Base-by-base conservation (phyloP, 371 early-diverging fungal genomes). In the Lichtheimia corymbifera region DNA sequence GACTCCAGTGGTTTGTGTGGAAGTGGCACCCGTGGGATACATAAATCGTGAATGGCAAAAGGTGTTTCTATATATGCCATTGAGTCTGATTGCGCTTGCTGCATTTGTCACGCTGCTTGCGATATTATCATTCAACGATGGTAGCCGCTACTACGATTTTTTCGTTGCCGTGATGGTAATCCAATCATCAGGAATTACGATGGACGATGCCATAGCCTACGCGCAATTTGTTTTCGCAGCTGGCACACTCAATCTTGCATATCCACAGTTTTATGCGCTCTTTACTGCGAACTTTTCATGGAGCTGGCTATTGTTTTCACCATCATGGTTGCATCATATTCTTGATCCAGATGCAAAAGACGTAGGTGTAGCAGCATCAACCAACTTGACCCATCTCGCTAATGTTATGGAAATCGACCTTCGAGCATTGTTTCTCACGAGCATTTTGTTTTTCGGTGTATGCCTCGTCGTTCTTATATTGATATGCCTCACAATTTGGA, bases 171-270 rank as follows among this genome's bases (percentile, higher is more conserved):
- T 73, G 0, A 60, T 83, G 53, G 72, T 72, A 15, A 62, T 83
- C 12, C 79, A 80, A 56, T 77, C 83, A 1, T 83, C 85, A 12
- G 83, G 83, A 2, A 72, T 85, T 47, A 78, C 79, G 50, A 20
- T 20, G n/a, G n/a, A n/a, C 5, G 47, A 47, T 20, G 20, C 20
- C 47, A 47, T 47, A 5, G n/a, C 20, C 20, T 47, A 47, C 14
- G 20, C 47, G 0, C 47, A 47, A 11, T 47, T 14, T 47, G 47
- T 47, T 47, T 47, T 77, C 25, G 71, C 67, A 55, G 70, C 72
- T 1, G 77, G 77, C 3, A 70, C 74, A 30, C 72, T 77, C 55
- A 68, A 73, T 7, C 25, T 77, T 60, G 69, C 68, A 55, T 77
- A 77, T 28, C 77, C 77, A 27, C 58, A 63, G 11, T 77, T 77